A percentile compares a stretch with the other conserved stretches of the same genome.
Evolutionary conservation across 805 yeast genomes (phyloP).

Genomic region (Candida ortonii): DNA sequence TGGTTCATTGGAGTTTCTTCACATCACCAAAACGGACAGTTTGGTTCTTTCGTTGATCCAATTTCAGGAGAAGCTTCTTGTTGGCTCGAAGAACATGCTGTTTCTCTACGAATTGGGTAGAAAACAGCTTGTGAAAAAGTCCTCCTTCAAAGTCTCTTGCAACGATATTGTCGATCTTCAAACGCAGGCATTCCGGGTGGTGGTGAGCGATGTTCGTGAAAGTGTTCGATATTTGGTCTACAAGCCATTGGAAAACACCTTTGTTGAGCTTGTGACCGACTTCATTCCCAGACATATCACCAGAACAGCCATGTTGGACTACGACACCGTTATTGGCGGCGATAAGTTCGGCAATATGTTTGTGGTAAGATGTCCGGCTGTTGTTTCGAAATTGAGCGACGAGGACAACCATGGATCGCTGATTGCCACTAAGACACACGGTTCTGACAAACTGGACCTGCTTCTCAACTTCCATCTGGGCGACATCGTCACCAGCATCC

Average conservation of each 20-base stretch:
- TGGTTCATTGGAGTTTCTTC: conserved; percentile 47
- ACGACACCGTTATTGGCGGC: conserved; percentile 75
- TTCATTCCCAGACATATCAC: conserved; percentile 65
- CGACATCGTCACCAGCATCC: conserved; percentile 68
- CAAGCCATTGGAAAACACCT: conserved; percentile 45
- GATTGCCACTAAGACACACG: conserved; percentile 32
- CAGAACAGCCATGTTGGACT: conserved; percentile 58
- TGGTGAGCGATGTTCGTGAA: conserved; percentile 68
- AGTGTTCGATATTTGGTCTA: conserved; percentile 59
- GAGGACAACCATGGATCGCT: conserved; percentile 47
- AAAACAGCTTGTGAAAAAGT: conserved; percentile 72
- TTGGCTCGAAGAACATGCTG: conserved; percentile 51
- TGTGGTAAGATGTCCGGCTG: conserved; percentile 58
- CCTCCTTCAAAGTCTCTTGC: conserved; percentile 45
- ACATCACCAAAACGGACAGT: conserved; percentile 55
- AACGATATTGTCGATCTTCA: conserved; percentile 52
- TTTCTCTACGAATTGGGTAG: conserved; percentile 71
- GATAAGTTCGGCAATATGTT: conserved; percentile 84
- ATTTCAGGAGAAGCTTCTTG: conserved; percentile 61
- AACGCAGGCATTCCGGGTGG: conserved; percentile 56
- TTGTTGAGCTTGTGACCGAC: conserved; percentile 71
- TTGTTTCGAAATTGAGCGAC: conserved; percentile 46
- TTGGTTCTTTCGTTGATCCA: conserved; percentile 46
- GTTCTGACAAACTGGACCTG: conserved; percentile 49
- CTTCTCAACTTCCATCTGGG: conserved; percentile 59